Conservation (phyloP, 2,329 filamentous ascomycete species). For the Elsinoe arachidis region DNA sequence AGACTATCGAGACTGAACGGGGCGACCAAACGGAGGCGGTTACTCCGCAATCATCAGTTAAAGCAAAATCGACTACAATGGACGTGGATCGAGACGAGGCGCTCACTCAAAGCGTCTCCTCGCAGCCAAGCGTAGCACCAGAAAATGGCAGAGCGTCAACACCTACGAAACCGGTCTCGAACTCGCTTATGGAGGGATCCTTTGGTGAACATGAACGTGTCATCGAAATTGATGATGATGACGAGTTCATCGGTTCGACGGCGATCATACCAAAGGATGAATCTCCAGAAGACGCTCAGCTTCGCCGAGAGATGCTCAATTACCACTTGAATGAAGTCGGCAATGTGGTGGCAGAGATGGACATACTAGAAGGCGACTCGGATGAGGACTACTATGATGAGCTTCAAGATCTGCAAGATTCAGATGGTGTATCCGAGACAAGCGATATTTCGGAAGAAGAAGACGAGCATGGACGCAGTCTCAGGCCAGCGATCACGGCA, state of each 20-base stretch:
- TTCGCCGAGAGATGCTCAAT: conserved; percentile 81
- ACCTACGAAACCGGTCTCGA: conserved; percentile 48
- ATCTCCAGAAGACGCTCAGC: conserved; percentile 65
- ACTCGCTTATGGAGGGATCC: conserved; percentile 11
- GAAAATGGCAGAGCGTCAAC: conserved; percentile 15
- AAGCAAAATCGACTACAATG: too few species aligned
- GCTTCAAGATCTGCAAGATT: conserved; percentile 30
- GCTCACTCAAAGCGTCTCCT: too few species aligned
- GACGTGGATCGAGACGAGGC: too few species aligned
- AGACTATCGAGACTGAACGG: not conserved
- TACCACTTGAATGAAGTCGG: conserved; percentile 86
- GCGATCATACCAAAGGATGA: conserved; percentile 66
- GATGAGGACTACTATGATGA: conserved; percentile 45
- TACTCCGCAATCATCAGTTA: too few species aligned
- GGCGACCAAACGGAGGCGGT: too few species aligned
- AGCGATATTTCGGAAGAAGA: conserved; percentile 55
- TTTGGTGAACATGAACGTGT: conserved; percentile 28
- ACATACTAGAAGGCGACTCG: conserved; percentile 59
- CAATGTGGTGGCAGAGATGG: conserved; percentile 82
- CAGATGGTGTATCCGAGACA: conserved; percentile 31
- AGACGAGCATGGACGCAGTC: conserved; percentile 68
- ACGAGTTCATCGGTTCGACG: conserved; percentile 31
- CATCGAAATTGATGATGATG: conserved; percentile 36
- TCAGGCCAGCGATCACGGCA: conserved; percentile 56
- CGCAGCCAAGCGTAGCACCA: too few species aligned